phyloP scores from a whole-genome alignment of 1,284 basidiomycete species.

The Naganishia sp. region DNA sequence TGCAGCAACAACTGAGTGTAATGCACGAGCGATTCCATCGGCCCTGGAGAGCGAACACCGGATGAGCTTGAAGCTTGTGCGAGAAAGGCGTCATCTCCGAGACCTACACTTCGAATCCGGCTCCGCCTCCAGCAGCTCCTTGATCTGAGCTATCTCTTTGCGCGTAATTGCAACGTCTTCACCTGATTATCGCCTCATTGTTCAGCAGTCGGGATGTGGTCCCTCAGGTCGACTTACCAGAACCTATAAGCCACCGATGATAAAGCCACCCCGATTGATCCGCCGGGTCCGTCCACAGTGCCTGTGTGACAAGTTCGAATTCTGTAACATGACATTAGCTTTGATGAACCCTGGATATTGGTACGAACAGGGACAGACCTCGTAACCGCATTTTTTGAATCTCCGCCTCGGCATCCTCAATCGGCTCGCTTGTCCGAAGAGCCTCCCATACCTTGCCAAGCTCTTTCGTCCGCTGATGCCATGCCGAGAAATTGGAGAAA shows the following conservation, averaged over 20 bases:
- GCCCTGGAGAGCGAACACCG: conserved; percentile 63
- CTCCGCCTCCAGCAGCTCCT: conserved; percentile 85
- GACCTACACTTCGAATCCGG: conserved; percentile 87
- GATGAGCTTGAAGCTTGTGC: neutral
- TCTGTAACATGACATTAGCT: conserved; percentile 59
- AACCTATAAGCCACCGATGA: conserved; percentile 89
- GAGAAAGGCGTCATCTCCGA: neutral
- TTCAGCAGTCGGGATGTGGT: conserved; percentile 1
- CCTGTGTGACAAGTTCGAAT: conserved; percentile 87
- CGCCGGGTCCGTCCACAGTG: conserved; percentile 92
- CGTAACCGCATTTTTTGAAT: conserved; percentile 26
- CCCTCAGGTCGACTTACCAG: conserved; percentile 57
- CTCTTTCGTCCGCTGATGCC: conserved; percentile 94
- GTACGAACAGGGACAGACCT: conserved; percentile 1
- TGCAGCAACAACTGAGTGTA: conserved; percentile 58
- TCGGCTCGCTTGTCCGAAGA: conserved; percentile 58
- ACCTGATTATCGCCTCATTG: conserved; percentile 54
- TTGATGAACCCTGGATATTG: neutral
- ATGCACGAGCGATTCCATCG: conserved; percentile 84
- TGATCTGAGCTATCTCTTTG: conserved; percentile 77
- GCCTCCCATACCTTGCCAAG: conserved; percentile 68
- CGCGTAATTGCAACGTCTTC: conserved; percentile 62
- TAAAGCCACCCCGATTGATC: conserved; percentile 99
- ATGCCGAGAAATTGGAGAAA: conserved; percentile 97
- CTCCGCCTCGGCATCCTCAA: conserved; percentile 45